Conservation (phyloP, 345 rosid genomes). For the Combretum micranthum region DNA sequence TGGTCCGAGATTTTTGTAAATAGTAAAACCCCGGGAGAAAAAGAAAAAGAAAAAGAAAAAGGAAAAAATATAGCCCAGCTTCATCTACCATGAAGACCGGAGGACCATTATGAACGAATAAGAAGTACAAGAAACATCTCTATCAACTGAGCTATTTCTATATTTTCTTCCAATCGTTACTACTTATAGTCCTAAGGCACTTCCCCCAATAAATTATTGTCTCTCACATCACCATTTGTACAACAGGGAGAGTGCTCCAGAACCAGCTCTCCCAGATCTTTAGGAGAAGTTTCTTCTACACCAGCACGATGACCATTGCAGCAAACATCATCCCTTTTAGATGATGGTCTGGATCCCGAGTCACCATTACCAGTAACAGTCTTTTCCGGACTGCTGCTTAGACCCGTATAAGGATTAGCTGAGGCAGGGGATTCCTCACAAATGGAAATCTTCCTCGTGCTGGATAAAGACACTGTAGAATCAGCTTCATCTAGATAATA, state of each 20-base stretch:
- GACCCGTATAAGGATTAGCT: too few species aligned
- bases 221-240: too few species aligned
- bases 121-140: neutral
- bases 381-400: too few species aligned
- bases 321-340: conserved; percentile 9
- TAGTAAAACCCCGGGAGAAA: conserved; percentile 35
- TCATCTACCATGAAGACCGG: conserved; percentile 17
- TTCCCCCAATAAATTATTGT: too few species aligned
- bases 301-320: conserved; percentile 1
- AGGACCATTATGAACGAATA: conserved; percentile 9
- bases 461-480: too few species aligned
- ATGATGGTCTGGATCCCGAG: conserved; percentile 14
- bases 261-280: neutral
- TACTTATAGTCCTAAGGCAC: too few species aligned
- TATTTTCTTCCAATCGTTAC: neutral
- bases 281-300: conserved; percentile 1
- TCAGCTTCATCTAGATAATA: too few species aligned
- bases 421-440: too few species aligned
- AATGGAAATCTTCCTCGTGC: too few species aligned
- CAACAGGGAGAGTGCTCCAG: too few species aligned
- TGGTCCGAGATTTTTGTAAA: conserved; percentile 39
- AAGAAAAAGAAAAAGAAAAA: conserved; percentile 7
- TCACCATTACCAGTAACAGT: conserved; percentile 7
- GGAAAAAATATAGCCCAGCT: conserved; percentile 7
- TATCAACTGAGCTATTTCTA: neutral